Evolutionary conservation across 2,329 filamentous ascomycete genomes (phyloP).

Genomic region (Drechslerella coelobrocha): DNA sequence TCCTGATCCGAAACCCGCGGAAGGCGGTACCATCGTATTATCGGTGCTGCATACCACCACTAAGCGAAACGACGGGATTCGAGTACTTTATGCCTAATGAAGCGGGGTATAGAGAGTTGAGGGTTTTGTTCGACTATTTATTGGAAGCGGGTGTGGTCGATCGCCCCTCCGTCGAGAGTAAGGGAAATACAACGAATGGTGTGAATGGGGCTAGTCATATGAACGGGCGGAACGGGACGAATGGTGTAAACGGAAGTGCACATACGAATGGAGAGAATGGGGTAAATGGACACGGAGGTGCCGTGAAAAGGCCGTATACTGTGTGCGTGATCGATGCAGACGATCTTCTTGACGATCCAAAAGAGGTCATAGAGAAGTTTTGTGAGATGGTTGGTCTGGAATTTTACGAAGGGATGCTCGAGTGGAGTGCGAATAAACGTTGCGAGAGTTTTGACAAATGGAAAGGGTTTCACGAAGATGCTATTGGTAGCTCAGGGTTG

Average conservation of each 20-base stretch:
- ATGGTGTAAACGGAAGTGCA: constrained; percentile 52
- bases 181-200: constrained; percentile 51
- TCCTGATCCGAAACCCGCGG: constrained; percentile 95
- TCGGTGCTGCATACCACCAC: constrained; percentile 88
- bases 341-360: constrained; percentile 85
- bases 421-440: constrained; percentile 75
- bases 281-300: constrained; percentile 49
- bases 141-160: constrained; percentile 71
- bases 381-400: constrained; percentile 81
- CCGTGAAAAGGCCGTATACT: constrained; percentile 61
- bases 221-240: constrained; percentile 21
- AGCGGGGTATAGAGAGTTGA: constrained; percentile 88
- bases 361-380: constrained; percentile 76
- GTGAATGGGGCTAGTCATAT: constrained; percentile 37
- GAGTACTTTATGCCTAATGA: constrained; percentile 84
- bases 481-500: constrained; percentile 79
- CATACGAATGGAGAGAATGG: constrained; percentile 29
- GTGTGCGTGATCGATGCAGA: constrained; percentile 93
- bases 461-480: constrained; percentile 96
- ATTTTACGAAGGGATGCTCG: constrained; percentile 78
- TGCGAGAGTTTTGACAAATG: constrained; percentile 92
- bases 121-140: constrained; percentile 85
- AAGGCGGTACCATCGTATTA: constrained; percentile 91
- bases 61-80: constrained; percentile 83
- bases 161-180: constrained; percentile 60